Conservation (phyloP, 768 basidiomycete species). For the Termitomyces sp. region DNA sequence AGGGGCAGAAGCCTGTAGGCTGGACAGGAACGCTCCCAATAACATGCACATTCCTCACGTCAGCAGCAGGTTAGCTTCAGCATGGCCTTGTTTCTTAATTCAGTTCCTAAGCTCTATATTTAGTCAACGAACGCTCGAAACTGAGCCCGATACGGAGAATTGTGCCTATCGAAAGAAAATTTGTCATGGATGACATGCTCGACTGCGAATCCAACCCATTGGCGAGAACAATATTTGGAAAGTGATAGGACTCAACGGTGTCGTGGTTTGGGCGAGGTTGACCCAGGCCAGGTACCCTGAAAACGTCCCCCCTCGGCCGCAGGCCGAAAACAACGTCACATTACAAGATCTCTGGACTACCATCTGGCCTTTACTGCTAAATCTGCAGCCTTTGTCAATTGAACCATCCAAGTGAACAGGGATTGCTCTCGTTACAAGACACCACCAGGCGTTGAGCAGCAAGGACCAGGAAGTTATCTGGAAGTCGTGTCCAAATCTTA, state of each 20-base stretch:
- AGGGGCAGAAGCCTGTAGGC: not conserved
- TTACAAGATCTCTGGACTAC: not conserved
- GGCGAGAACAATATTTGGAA: not conserved
- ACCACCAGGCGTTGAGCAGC: conserved; percentile 2
- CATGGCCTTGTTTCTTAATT: conserved; percentile 4
- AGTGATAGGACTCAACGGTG: not conserved
- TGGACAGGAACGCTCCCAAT: not conserved
- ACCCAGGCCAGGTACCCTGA: not conserved
- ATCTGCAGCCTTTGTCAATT: not conserved
- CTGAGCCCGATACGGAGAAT: conserved; percentile 1
- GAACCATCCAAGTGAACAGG: not conserved
- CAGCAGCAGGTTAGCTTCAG: conserved; percentile 2
- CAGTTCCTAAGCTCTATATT: conserved; percentile 3
- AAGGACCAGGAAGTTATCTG: not conserved
- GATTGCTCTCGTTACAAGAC: not conserved
- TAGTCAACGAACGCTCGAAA: not conserved
- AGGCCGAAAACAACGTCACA: not conserved
- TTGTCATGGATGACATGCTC: not conserved
- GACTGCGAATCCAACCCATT: not conserved
- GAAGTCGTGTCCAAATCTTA: conserved; percentile 1
- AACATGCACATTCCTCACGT: not conserved
- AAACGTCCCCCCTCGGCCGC: not conserved
- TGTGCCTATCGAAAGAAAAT: not conserved
- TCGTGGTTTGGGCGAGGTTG: not conserved
- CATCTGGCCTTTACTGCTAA: not conserved